Conservation (phyloP, 441 rosid genomes). For the Eutrema salsugineum region DNA sequence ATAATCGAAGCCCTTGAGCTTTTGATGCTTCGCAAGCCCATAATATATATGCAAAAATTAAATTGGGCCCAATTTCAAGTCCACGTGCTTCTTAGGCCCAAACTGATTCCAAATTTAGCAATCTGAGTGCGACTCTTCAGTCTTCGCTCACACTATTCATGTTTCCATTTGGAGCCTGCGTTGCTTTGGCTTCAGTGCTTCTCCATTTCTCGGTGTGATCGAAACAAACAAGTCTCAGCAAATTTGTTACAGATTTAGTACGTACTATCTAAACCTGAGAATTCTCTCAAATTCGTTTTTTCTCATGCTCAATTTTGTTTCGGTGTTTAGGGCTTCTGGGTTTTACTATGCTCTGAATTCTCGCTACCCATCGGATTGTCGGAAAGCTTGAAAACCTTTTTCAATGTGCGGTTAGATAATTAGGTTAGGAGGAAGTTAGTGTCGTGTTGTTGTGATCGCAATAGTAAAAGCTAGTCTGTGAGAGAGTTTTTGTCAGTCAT, state of each 20-base stretch:
- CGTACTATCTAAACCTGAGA: neutral
- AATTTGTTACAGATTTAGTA: neutral
- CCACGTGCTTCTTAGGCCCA: neutral
- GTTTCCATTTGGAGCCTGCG: neutral
- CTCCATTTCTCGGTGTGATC: conserved; percentile 3
- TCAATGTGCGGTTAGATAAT: neutral
- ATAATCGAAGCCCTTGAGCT: neutral
- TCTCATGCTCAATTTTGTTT: neutral
- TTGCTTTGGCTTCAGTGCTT: neutral
- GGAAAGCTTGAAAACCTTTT: neutral
- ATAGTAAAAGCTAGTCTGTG: neutral
- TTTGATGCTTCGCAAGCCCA: neutral
- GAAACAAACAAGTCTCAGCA: neutral
- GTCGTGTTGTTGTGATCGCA: neutral
- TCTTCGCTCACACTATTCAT: conserved; percentile 20
- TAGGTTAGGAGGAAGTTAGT: neutral
- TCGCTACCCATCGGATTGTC: neutral
- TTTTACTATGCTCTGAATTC: neutral
- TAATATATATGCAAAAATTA: neutral
- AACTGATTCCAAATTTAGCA: neutral
- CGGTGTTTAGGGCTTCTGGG: conserved; percentile 22
- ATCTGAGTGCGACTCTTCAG: neutral
- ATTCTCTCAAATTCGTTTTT: neutral
- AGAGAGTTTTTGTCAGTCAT: neutral
- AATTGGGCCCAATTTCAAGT: neutral